Evolutionary conservation across 176 grass and related monocot species (phyloP), one percentile per base, ranked within the genome.

Genomic region (Rhynchospora pubera): DNA sequence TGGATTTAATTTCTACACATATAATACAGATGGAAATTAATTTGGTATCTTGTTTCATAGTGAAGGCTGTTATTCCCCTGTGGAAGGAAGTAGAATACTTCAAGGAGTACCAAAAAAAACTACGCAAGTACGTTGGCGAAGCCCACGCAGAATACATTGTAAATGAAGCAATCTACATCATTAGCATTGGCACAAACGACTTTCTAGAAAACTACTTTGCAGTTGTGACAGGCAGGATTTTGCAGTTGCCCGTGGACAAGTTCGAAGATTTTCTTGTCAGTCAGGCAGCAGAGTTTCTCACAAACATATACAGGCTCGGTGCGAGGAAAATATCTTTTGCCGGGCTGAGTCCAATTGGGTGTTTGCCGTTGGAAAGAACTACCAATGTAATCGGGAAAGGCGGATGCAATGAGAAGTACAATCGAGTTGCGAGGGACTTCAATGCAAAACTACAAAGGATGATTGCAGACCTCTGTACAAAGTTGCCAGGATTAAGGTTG

Each of bases 101-200:
- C 90, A 91, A 88, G 72, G 90, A 97, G 53, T 97, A 94, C 88
- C 51, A 89, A 86, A 78, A 43, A 0, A 70, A 85, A 0, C 87
- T 97, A 3, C 73, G 85, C 0, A 24, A 21, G 0, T 59, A 94
- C 59, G 62, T 62, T 9, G 95, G 95, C 0, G 5, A 1, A 12
- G 77, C 22, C 10, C 1, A 0, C 5, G 92, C 95, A 0, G 57
- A 46, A 39, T 55, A 87, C 50, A 94, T 89, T 81, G 39, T 97
- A 42, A 64, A 71, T 10, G 91, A 94, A 42, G 90, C 95, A 3
- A 58, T 88, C 9, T 97, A 94, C 85, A 2, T 97, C 4, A 83
- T 97, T 5, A 97, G 95, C 82, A 43, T 97, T 47, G 95, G 95
- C 81, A 94, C 95, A 62, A 97, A 97, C 51, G 95, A 97, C 81